Base-by-base conservation (phyloP, 2,329 filamentous ascomycete genomes). In the Endoconidiophora laricicola region DNA sequence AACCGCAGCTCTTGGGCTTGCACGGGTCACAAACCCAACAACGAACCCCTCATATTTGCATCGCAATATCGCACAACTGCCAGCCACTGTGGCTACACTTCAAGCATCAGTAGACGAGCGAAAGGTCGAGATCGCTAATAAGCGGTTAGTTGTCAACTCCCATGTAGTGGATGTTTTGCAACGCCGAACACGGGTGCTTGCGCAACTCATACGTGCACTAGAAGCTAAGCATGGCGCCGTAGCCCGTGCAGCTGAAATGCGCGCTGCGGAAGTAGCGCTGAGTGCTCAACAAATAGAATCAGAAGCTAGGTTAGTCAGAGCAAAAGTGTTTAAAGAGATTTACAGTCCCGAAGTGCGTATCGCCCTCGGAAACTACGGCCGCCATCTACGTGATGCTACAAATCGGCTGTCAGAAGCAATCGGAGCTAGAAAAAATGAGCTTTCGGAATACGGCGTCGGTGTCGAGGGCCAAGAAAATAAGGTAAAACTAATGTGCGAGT, bases 41-140 rank as follows among this genome's bases (percentile, higher is more conserved):
- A 74, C 70, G 1, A 74, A 74, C 59, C 65, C 72, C 0, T 73
- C 73, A 18, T 75, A 68, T 57, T 63, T 79, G n/a, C 76, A 79
- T 62, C 74, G 76, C 18, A 61, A 66, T 22, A 70, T 80, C 46
- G 65, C 74, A 1, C 62, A 66, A 16, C 63, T 81, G 2, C 63
- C 70, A 0, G 54, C 61, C 1, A 61, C 66, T 22, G 60, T 69
- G 16, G 55, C 60, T 3, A 52, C 62, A 2, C 66, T 76, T 1
- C 59, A 57, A n/a, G 33, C 58, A 10, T 54, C 61, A 3, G 57
- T 69, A 3, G 51, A 58, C 2, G 53, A 57, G 2, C 56, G 63
- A 1, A 60, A 63, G 24, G 49, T 56, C 2, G 49, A 58, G 1
- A 63, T 77, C 5, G 59, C 63, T 0, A 52, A 53, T 1, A 58